A percentile compares a stretch with the other conserved stretches of the same genome.
Conservation (phyloP, 129 eudicot species). For the Sambucus nigra region DNA sequence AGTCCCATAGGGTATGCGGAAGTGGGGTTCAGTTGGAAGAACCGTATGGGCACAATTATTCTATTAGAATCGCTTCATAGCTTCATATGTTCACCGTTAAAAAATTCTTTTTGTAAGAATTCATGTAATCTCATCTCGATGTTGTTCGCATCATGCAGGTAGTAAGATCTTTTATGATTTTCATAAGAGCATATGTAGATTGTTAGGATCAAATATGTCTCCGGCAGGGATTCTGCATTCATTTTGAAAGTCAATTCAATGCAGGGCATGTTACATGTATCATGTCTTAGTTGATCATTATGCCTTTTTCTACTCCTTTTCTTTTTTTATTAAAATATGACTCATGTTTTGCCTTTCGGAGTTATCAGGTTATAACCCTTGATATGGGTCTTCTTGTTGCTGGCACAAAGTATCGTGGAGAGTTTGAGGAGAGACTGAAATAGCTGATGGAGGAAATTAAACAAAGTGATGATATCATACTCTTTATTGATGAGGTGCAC, state of each 20-base stretch:
- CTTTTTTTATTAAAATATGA: not conserved
- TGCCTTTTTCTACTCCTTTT: not conserved
- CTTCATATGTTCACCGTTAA: no score
- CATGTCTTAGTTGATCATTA: not conserved
- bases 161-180: no score
- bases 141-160: no score
- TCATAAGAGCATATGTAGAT: not conserved
- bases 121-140: no score
- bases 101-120: no score
- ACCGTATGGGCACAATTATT: no score
- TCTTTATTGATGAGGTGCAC: conserved; percentile 86
- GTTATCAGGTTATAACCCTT: conserved; percentile 67
- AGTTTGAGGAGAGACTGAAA: conserved; percentile 84
- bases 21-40: no score
- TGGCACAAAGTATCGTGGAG: conserved; percentile 93
- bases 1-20: no score
- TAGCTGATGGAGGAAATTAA: conserved; percentile 88
- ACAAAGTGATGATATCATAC: conserved; percentile 70
- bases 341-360: not conserved
- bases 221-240: no score
- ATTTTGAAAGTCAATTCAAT: not conserved
- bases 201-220: no score
- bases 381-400: conserved; percentile 94
- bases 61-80: no score
- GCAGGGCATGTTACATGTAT: not conserved